Evolutionary conservation across 2,329 filamentous ascomycete species (phyloP).

Genomic region (Epicoccum nigrum): DNA sequence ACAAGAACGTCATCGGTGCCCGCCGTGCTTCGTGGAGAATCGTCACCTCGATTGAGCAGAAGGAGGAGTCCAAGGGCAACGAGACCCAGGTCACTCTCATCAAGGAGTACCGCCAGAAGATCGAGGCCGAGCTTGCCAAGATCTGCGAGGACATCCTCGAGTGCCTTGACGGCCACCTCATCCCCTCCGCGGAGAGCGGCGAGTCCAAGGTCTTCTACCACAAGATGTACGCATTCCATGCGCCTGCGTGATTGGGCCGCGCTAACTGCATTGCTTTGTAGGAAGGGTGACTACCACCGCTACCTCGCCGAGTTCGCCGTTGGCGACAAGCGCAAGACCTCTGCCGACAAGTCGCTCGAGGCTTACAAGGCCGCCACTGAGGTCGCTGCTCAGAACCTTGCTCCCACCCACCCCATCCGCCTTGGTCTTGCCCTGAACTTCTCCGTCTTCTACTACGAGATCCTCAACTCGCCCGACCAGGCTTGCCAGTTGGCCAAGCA

Average conservation of each 20-base stretch:
- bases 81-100: constrained; percentile 87
- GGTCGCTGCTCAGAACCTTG: constrained; percentile 85
- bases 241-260: not conserved
- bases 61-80: constrained; percentile 99
- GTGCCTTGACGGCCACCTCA: constrained; percentile 91
- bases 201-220: constrained; percentile 99
- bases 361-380: constrained; percentile 96
- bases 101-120: constrained; percentile 99
- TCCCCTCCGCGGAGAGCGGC: constrained; percentile 90
- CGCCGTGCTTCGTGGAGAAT: constrained; percentile 98
- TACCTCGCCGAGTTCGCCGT: constrained; percentile 97
- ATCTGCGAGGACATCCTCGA: constrained; percentile 98
- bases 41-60: constrained; percentile 97
- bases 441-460: constrained; percentile 99
- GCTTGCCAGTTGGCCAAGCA: constrained; percentile 98
- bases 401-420: constrained; percentile 90
- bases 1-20: constrained; percentile 98
- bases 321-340: constrained; percentile 93
- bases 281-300: constrained; percentile 99
- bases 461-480: constrained; percentile 96
- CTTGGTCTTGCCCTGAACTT: constrained; percentile 93
- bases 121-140: constrained; percentile 93
- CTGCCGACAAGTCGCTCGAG: constrained; percentile 92
- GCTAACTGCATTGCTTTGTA: constrained; percentile 51
- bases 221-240: constrained; percentile 79